Percentiles rank a stretch among this genome's conserved stretches.
These are phyloP conservation scores for Plasmodium gonderi DNA, from an alignment of 169 alveolate genomes.

Conservation along the genomic window DNA sequence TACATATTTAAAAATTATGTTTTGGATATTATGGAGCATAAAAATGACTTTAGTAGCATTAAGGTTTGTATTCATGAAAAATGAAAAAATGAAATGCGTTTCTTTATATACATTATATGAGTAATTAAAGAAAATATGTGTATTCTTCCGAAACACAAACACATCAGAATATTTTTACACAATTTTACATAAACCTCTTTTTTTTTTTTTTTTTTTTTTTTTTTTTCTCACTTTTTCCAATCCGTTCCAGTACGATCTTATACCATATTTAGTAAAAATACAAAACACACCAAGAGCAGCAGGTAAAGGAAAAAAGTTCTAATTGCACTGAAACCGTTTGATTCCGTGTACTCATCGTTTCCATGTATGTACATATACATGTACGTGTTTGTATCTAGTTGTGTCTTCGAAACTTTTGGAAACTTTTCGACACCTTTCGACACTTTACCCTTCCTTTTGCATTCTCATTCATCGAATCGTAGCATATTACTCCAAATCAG, in stretches of 20 bases:
- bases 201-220: background rate
- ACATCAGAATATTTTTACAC: background rate
- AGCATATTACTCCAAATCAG: slow-evolving; percentile 23
- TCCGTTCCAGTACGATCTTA: slow-evolving; percentile 30
- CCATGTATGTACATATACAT: background rate
- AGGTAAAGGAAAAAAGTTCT: background rate
- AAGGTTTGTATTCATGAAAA: too few relatives aligned
- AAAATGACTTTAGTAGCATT: slow-evolving; percentile 27
- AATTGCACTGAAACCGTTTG: background rate
- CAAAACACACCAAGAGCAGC: slow-evolving; percentile 37
- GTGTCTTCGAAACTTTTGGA: too few relatives aligned
- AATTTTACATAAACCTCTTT: background rate
- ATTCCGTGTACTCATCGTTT: background rate
- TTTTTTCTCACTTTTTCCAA: too few relatives aligned
- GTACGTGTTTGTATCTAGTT: background rate
- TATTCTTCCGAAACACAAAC: too few relatives aligned
- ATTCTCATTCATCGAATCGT: background rate
- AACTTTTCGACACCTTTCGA: too few relatives aligned
- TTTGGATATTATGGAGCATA: slow-evolving; percentile 37
- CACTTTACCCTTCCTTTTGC: background rate
- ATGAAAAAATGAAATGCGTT: too few relatives aligned
- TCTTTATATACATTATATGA: too few relatives aligned
- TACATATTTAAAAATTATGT: slow-evolving; percentile 62
- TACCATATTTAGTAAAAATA: slow-evolving; percentile 55
- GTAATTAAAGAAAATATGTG: too few relatives aligned